A percentile compares a stretch with the other conserved stretches of the same genome.
Conservation (phyloP, 2,329 filamentous ascomycete species). For the Madurella mycetomatis region DNA sequence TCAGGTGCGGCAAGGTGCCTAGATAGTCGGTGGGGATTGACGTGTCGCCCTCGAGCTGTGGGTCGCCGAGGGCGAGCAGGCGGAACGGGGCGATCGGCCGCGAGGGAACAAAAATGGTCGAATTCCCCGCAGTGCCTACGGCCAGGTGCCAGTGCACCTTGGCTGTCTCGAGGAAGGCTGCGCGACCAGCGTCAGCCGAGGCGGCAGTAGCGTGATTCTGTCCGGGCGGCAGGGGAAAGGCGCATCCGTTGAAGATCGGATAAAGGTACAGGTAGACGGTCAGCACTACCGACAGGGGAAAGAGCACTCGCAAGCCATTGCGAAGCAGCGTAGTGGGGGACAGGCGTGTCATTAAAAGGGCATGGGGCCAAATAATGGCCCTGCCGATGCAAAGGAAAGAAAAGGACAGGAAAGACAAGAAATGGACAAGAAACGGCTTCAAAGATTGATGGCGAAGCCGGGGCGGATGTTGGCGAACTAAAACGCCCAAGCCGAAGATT, state of each 20-base stretch:
- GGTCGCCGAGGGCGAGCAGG: conserved; percentile 82
- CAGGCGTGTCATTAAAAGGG: conserved; percentile 45
- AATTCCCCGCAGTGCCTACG: conserved; percentile 24
- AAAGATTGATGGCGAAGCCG: no score
- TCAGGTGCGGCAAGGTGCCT: conserved; percentile 51
- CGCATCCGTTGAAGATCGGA: conserved; percentile 73
- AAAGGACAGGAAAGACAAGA: conserved; percentile 1
- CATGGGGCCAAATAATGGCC: conserved; percentile 24
- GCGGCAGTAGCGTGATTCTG: conserved; percentile 1
- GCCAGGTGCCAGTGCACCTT: conserved; percentile 37
- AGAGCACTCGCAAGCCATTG: conserved; percentile 51
- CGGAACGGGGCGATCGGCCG: conserved; percentile 65
- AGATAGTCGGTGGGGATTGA: conserved; percentile 62
- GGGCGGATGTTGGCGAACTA: no score
- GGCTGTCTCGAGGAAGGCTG: conserved; percentile 38
- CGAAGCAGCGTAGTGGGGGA: conserved; percentile 46
- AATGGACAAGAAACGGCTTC: neutral
- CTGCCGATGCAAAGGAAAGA: neutral
- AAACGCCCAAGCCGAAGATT: no score
- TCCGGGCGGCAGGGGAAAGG: conserved; percentile 59
- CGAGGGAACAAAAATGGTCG: conserved; percentile 19
- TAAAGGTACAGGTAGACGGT: conserved; percentile 84
- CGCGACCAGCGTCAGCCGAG: conserved; percentile 13
- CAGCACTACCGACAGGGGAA: conserved; percentile 64
- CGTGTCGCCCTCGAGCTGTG: conserved; percentile 88